phyloP scores from a whole-genome alignment of 2,329 filamentous ascomycete genomes.

The Sarocladiaceae sp. region DNA sequence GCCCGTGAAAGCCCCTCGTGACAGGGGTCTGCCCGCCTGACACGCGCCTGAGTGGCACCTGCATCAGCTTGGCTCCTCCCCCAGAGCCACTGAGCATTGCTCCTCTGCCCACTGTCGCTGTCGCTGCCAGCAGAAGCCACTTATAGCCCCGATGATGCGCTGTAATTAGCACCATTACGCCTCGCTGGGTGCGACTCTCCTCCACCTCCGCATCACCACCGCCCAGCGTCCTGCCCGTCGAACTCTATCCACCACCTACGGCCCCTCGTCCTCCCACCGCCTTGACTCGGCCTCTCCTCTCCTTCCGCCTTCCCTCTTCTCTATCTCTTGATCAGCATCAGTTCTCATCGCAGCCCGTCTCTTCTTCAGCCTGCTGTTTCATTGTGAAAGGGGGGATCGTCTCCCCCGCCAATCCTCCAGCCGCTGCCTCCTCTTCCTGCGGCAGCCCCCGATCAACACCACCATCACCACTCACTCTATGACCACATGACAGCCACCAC shows the following conservation, averaged over 20 bases:
- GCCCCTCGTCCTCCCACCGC: background rate
- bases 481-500: constrained; percentile 4
- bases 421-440: background rate
- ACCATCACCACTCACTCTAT: constrained; percentile 7
- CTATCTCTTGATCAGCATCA: background rate
- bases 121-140: no score
- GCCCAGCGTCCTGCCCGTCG: background rate
- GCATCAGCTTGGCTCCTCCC: no score
- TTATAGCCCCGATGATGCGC: no score
- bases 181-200: no score
- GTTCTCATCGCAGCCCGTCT: background rate
- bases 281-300: background rate
- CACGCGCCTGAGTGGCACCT: no score
- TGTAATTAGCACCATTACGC: no score
- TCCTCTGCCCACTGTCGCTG: no score
- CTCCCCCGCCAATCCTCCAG: constrained; percentile 4
- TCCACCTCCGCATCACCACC: constrained; percentile 7
- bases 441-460: no score
- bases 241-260: constrained; percentile 9
- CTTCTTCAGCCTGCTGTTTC: constrained; percentile 4
- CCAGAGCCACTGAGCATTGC: no score
- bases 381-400: constrained; percentile 7
- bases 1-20: no score
- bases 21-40: no score
- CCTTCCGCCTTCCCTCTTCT: background rate